phyloP scores from a whole-genome alignment of 345 rosid species.

The Rhizophora mangle region DNA sequence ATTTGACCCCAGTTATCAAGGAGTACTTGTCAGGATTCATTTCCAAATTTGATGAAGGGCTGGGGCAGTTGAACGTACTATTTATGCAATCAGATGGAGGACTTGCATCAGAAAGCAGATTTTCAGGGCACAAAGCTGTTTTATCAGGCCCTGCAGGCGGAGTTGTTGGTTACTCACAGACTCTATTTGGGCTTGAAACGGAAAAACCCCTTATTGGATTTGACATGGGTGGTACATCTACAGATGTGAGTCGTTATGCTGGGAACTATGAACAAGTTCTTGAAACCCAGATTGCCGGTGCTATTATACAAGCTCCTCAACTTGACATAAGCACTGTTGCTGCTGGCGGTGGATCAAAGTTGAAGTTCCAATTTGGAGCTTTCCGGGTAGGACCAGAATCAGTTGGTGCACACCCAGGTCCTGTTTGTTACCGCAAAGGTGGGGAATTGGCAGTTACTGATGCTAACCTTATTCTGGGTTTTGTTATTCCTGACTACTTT shows the following conservation, averaged over 20 bases:
- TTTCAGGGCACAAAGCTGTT: constrained; percentile 97
- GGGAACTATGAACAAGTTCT: constrained; percentile 95
- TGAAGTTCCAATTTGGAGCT: constrained; percentile 90
- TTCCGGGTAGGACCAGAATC: constrained; percentile 94
- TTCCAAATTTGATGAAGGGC: constrained; percentile 75
- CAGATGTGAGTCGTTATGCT: constrained; percentile 96
- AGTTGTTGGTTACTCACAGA: constrained; percentile 94
- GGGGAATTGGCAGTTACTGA: constrained; percentile 92
- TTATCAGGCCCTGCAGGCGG: constrained; percentile 99
- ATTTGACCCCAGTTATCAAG: constrained; percentile 86
- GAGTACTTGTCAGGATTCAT: constrained; percentile 90
- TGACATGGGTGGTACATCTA: constrained; percentile 99
- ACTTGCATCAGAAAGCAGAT: constrained; percentile 83
- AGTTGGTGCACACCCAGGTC: constrained; percentile 98
- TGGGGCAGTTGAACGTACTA: constrained; percentile 70
- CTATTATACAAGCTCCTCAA: constrained; percentile 97
- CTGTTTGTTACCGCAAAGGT: constrained; percentile 91
- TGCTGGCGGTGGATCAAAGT: constrained; percentile 96
- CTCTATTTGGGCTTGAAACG: constrained; percentile 86
- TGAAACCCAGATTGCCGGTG: constrained; percentile 97
- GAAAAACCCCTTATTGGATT: constrained; percentile 93
- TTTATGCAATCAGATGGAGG: constrained; percentile 99
- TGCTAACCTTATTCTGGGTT: constrained; percentile 86
- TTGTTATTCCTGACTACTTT: constrained; percentile 85
- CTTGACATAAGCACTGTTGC: constrained; percentile 97